Percentiles rank a stretch among this genome's conserved stretches.
Evolutionary conservation across 78 protist genomes (phyloP).

Genomic region (Ministeria vibrans): DNA sequence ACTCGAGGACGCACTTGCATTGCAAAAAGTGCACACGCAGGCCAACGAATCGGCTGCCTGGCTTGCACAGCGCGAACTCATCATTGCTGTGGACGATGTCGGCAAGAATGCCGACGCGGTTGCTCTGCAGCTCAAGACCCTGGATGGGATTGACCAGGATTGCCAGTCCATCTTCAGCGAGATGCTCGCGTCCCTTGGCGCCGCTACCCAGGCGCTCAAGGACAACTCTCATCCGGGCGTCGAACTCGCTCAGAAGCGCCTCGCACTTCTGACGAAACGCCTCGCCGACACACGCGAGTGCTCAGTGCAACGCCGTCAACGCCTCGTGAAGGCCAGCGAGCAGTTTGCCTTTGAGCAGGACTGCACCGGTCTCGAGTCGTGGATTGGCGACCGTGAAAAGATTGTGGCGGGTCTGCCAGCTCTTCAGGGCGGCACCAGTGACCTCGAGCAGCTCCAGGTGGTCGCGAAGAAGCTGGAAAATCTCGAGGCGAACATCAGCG

Average conservation of each 20-base stretch:
- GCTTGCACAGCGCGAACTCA: neutral
- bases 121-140: neutral
- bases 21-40: no score
- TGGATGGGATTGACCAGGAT: neutral
- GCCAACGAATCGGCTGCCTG: constrained; percentile 7
- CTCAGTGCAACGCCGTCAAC: neutral
- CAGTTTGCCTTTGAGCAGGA: neutral
- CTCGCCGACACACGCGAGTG: no score
- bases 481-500: neutral
- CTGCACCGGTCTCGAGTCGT: neutral
- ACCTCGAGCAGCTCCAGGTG: neutral
- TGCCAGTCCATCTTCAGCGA: neutral
- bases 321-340: neutral
- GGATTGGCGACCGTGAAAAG: neutral
- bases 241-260: neutral
- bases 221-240: neutral
- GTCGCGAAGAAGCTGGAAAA: neutral
- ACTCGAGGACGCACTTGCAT: no score
- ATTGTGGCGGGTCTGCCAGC: no score
- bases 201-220: neutral
- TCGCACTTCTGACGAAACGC: neutral
- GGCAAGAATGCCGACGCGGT: neutral
- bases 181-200: neutral
- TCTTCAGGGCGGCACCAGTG: no score
- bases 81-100: neutral